These are phyloP conservation scores for Pulveroboletus frians DNA, from an alignment of 768 basidiomycete genomes.

Conservation along the genomic window DNA sequence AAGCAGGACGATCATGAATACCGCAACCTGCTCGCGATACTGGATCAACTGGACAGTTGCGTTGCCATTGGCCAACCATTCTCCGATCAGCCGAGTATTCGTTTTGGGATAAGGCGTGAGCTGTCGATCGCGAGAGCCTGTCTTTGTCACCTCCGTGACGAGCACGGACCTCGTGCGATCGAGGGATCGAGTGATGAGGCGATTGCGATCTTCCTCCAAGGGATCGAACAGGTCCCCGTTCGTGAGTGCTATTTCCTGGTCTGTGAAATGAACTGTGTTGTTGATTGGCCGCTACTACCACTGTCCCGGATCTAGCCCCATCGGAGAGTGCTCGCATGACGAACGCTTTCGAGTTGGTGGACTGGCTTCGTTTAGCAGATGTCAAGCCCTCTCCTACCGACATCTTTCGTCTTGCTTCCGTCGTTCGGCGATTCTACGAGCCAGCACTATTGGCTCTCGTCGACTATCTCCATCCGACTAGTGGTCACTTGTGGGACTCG, in stretches of 20 bases:
- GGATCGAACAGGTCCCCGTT: slow-evolving; percentile 38
- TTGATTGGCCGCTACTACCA: not conserved
- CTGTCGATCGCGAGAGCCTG: slow-evolving; percentile 35
- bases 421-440: slow-evolving; percentile 39
- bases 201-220: slow-evolving; percentile 39
- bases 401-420: slow-evolving; percentile 36
- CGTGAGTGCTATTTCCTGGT: slow-evolving; percentile 37
- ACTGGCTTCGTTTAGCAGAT: slow-evolving; percentile 52
- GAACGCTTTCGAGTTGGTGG: slow-evolving; percentile 55
- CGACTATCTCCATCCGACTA: slow-evolving; percentile 40
- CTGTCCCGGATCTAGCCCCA: slow-evolving; percentile 32
- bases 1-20: slow-evolving; percentile 46
- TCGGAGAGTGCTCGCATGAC: slow-evolving; percentile 30
- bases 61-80: slow-evolving; percentile 30
- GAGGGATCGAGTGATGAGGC: slow-evolving; percentile 3
- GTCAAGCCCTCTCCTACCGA: slow-evolving; percentile 32
- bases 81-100: slow-evolving; percentile 31
- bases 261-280: not conserved
- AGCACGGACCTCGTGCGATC: not conserved
- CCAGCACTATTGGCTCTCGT: slow-evolving; percentile 41
- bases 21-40: slow-evolving; percentile 26
- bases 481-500: slow-evolving; percentile 39
- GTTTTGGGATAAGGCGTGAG: slow-evolving; percentile 42
- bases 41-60: slow-evolving; percentile 35
- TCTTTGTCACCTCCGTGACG: slow-evolving; percentile 30